These are phyloP conservation scores for Aspergillus sergii DNA, from an alignment of 2,329 filamentous ascomycete species.

Conservation along the genomic window DNA sequence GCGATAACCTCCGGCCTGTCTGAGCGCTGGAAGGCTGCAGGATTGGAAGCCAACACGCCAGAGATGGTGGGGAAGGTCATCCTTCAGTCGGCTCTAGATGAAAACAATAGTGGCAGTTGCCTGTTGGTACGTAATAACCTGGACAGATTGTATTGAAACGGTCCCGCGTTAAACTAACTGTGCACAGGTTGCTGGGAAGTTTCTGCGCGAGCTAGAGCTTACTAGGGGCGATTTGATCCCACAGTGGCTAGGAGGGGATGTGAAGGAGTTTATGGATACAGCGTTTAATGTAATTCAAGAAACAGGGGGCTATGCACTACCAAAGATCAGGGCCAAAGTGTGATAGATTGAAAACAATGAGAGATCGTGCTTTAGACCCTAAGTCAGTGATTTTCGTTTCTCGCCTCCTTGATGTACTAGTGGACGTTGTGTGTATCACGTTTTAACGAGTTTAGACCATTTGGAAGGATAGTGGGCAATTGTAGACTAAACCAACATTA, in stretches of 20 bases:
- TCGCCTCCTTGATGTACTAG: too few species aligned
- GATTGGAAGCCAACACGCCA: not conserved
- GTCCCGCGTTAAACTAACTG: not conserved
- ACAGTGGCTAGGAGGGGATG: not conserved
- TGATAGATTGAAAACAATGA: too few species aligned
- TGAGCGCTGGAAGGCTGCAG: not conserved
- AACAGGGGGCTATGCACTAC: not conserved
- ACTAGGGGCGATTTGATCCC: not conserved
- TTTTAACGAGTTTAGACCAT: too few species aligned
- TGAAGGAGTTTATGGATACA: not conserved
- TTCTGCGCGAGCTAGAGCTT: not conserved
- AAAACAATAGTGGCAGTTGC: not conserved
- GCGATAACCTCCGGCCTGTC: not conserved
- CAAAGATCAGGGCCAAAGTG: not conserved
- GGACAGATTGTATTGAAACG: not conserved
- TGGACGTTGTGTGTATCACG: too few species aligned
- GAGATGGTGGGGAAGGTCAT: not conserved
- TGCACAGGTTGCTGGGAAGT: not conserved
- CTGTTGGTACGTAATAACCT: not conserved
- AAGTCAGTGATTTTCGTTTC: too few species aligned
- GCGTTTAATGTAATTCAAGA: not conserved
- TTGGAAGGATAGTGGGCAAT: too few species aligned
- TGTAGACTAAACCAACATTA: too few species aligned
- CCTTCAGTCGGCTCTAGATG: not conserved
- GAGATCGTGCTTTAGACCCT: too few species aligned